phyloP scores from a whole-genome alignment of 2,329 filamentous ascomycete species.

The Coleophoma cylindrospora region DNA sequence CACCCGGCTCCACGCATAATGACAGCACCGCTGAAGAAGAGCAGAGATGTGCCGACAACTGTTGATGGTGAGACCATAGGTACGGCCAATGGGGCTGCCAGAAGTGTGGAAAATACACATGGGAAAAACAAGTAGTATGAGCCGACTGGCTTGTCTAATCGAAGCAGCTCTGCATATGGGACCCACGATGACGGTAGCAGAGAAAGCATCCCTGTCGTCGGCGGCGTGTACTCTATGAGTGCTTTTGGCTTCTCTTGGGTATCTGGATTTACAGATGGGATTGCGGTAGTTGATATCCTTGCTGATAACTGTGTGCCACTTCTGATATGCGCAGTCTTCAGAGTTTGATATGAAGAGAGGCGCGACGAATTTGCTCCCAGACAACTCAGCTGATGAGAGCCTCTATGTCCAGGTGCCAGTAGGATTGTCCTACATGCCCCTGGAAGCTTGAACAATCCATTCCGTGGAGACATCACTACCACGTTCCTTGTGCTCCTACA shows the following conservation, averaged over 20 bases:
- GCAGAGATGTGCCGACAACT: slow-evolving; percentile 57
- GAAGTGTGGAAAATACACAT: slow-evolving; percentile 76
- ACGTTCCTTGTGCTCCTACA: background rate
- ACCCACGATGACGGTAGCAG: slow-evolving; percentile 64
- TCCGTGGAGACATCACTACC: background rate
- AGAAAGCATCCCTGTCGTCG: slow-evolving; percentile 66
- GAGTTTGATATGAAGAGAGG: too few relatives aligned
- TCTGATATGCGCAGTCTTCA: too few relatives aligned
- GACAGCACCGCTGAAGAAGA: slow-evolving; percentile 73
- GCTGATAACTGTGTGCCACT: background rate
- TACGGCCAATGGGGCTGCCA: slow-evolving; percentile 65
- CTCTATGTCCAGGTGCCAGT: background rate
- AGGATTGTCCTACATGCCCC: slow-evolving; percentile 6
- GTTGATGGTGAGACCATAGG: slow-evolving; percentile 56
- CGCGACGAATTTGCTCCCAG: too few relatives aligned
- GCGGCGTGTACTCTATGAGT: slow-evolving; percentile 52
- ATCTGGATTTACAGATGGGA: background rate
- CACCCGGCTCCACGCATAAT: slow-evolving; percentile 87
- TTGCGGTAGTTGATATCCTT: background rate
- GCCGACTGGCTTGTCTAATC: slow-evolving; percentile 76
- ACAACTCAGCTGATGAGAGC: background rate
- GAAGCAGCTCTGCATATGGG: slow-evolving; percentile 77
- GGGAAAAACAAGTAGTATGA: slow-evolving; percentile 85
- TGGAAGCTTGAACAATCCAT: slow-evolving; percentile 5
- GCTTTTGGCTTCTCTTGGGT: background rate